Evolutionary conservation across 805 yeast species (phyloP), one percentile per base, ranked within the genome.

Genomic region (Metschnikowia santaceciliae): DNA sequence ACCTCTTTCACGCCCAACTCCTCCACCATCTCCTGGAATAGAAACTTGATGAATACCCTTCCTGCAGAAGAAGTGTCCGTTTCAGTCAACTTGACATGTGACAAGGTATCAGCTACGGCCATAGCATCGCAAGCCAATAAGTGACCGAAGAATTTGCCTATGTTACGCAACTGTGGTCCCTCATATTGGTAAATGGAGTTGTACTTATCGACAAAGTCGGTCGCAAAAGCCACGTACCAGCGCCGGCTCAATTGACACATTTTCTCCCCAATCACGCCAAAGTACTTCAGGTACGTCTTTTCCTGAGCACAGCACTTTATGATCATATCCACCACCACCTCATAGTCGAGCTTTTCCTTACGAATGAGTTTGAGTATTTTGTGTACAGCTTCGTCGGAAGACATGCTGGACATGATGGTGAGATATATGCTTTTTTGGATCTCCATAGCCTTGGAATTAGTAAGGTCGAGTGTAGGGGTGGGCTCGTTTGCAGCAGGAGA

Each of bases 361-460:
- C 40, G 46, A n/a, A 47, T 22, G 22, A 88, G 60, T 60, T 78
- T 80, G 38, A 88, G 58, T 5, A 94, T 68, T 65, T 91, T 91
- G 65, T 91, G 98, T 1, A 89, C 90, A 0, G 96, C 92, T 71
- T 94, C 99, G 57, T 89, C 96, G 4, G 91, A 83, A 0, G 95
- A 84, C 84, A 92, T 80, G 53, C 96, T 83, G 20, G 97, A 89
- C 85, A 88, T 90, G 8, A 94, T 72, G 0, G 92, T 85, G 30
- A 91, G 70, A 60, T 92, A 92, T 2, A 92, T 86, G 1, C 79
- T 79, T 59, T 89, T 89, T 58, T 89, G 89, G 57, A 82, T 82
- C 46, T 83, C 81, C 1, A 82, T 72, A 32, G 83, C 67, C 23
- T 81, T 81, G 0, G 83, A 69, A 43, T 85, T 85, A 0, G 96